Percentiles rank a stretch among this genome's conserved stretches.
Conservation (phyloP, 495 filamentous ascomycete species). For the Pseudoneurospora amorphoporcata region DNA sequence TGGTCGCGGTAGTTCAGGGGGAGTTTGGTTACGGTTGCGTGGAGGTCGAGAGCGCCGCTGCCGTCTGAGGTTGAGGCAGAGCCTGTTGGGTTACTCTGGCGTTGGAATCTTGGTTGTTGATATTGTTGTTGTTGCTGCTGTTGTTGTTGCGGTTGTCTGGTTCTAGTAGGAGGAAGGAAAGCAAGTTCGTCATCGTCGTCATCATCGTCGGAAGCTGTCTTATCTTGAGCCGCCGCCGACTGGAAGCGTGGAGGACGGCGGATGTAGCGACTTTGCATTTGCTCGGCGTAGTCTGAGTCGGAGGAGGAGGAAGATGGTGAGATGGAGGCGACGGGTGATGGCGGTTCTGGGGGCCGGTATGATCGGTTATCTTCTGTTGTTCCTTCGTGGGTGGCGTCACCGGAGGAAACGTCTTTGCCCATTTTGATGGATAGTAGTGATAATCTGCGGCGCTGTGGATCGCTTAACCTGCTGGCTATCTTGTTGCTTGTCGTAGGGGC, state of each 20-base stretch:
- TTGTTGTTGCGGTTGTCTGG: background rate
- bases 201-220: constrained; percentile 22
- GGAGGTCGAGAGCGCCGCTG: constrained; percentile 40
- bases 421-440: constrained; percentile 23
- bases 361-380: background rate
- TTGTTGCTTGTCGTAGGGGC: constrained; percentile 3
- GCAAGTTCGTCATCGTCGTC: constrained; percentile 55
- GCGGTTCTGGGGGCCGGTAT: constrained; percentile 18
- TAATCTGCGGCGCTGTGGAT: constrained; percentile 20
- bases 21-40: constrained; percentile 43
- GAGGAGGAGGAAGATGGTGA: constrained; percentile 32
- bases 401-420: constrained; percentile 1
- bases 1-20: constrained; percentile 37
- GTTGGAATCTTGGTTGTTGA: background rate
- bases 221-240: constrained; percentile 8
- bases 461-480: constrained; percentile 2
- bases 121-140: background rate
- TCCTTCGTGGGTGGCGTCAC: constrained; percentile 1
- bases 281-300: constrained; percentile 18
- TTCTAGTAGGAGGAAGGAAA: constrained; percentile 54
- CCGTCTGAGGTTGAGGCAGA: constrained; percentile 2
- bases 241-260: constrained; percentile 47
- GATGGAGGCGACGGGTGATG: constrained; percentile 21
- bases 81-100: background rate
- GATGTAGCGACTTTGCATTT: constrained; percentile 43